Conservation (phyloP, 306 rosid species). For the Phaseolus lunatus region DNA sequence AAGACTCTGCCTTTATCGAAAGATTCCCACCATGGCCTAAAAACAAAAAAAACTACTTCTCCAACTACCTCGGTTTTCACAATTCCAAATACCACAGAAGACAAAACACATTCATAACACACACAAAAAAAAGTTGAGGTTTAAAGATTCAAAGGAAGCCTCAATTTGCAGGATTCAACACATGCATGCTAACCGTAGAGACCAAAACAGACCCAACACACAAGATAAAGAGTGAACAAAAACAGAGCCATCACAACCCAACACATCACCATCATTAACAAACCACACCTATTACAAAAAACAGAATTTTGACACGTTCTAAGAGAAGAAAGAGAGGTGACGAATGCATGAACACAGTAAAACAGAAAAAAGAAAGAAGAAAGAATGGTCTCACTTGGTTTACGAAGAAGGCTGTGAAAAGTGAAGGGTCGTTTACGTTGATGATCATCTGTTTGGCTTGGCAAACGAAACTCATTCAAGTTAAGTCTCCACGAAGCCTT, state of each 20-base stretch:
- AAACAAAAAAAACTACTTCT: not conserved
- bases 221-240: not conserved
- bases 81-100: not conserved
- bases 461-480: constrained; percentile 33
- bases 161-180: not conserved
- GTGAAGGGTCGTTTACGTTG: not conserved
- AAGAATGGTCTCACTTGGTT: constrained; percentile 24
- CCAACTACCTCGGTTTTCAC: not conserved
- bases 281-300: not conserved
- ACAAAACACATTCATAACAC: not conserved
- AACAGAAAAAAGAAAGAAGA: not conserved
- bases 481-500: constrained; percentile 28
- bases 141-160: not conserved
- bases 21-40: not conserved
- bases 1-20: not conserved
- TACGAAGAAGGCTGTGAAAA: constrained; percentile 8
- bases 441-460: not conserved
- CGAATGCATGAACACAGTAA: not conserved
- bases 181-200: not conserved
- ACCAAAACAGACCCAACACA: not conserved
- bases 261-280: not conserved
- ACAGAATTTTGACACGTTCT: not conserved
- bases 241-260: not conserved
- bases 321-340: not conserved
- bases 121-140: constrained; percentile 3